Evolutionary conservation across 495 filamentous ascomycete species (phyloP).

Genomic region (Penicillium samsonianum): DNA sequence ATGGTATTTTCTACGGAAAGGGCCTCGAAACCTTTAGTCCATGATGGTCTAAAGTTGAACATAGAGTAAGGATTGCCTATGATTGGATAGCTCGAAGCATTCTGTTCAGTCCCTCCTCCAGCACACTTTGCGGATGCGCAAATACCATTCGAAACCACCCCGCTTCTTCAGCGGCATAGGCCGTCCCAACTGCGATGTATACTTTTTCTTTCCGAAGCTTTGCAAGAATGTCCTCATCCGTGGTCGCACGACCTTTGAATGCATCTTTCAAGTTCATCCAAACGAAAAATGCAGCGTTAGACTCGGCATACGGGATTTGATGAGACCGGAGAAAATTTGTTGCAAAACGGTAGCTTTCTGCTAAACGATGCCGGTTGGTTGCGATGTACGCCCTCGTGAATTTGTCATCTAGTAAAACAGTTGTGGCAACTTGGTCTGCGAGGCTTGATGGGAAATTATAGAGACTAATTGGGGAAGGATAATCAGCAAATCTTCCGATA

Average conservation of each 20-base stretch:
- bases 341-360: slow-evolving; percentile 14
- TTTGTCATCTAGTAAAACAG: slow-evolving; percentile 13
- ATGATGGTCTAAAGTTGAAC: too few relatives aligned
- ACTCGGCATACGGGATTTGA: slow-evolving; percentile 14
- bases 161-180: slow-evolving; percentile 16
- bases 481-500: background rate
- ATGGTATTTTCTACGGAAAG: too few relatives aligned
- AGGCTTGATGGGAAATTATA: slow-evolving; percentile 22
- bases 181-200: slow-evolving; percentile 14
- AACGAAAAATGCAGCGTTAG: slow-evolving; percentile 21
- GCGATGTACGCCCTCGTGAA: slow-evolving; percentile 7
- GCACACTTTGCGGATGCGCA: slow-evolving; percentile 17
- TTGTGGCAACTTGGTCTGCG: slow-evolving; percentile 12
- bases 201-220: slow-evolving; percentile 16
- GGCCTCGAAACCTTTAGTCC: too few relatives aligned
- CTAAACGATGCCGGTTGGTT: slow-evolving; percentile 8
- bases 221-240: slow-evolving; percentile 12
- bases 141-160: slow-evolving; percentile 26
- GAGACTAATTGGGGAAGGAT: background rate
- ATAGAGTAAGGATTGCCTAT: too few relatives aligned
- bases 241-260: background rate
- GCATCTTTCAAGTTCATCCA: slow-evolving; percentile 15
- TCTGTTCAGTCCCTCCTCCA: slow-evolving; percentile 18
- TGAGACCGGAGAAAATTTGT: slow-evolving; percentile 10
- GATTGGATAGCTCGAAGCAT: slow-evolving; percentile 5